Base-by-base conservation (phyloP, 1,139 yeast genomes). In the Pichia sp. region DNA sequence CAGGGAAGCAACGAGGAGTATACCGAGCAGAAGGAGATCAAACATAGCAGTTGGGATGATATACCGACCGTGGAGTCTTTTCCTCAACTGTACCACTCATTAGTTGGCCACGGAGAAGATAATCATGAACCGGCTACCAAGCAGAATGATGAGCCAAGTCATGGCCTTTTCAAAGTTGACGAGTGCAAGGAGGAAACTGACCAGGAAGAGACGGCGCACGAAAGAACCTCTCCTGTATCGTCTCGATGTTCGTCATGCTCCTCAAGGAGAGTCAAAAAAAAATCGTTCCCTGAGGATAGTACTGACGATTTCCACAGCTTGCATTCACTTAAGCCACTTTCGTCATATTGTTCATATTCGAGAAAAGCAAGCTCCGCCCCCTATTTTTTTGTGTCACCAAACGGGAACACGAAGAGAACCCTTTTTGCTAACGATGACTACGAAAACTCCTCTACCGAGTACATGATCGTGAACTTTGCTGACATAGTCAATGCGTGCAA, bases 401-500 rank as follows among this genome's bases (percentile, higher is more conserved):
- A 31, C 13, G 36, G 29, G 11, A 19, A 26, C 15, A 16, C 15
- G 10, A 11, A n/a, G 7, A 5, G 34, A 31, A 11, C 48, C 11
- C 15, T 42, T 2, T 54, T 54, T 36, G 42, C 30, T 10, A 42
- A 51, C 7, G 51, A 53, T 2, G 60, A 55, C 34, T 59, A 58
- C 46, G 34, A 45, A 5, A 47, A 55, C 38, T n/a, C 38, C 2
- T 44, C 44, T 1, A 59, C 59, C 23, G 55, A 57, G 43, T 63
- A 53, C 46, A 64, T 64, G 68, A 54, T 64, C n/a, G 62, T 62
- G 13, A 57, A 60, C n/a, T 46, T 57, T 8, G 50, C 51, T 6
- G 61, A 61, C 30, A 51, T 64, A 4, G 11, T 50, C 26, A 56
- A 53, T 19, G 52, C 59, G 10, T 56, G 62, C 5, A 15, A 55